Conservation (phyloP, 163 green algal genomes). For the Scenedesmus sp. region DNA sequence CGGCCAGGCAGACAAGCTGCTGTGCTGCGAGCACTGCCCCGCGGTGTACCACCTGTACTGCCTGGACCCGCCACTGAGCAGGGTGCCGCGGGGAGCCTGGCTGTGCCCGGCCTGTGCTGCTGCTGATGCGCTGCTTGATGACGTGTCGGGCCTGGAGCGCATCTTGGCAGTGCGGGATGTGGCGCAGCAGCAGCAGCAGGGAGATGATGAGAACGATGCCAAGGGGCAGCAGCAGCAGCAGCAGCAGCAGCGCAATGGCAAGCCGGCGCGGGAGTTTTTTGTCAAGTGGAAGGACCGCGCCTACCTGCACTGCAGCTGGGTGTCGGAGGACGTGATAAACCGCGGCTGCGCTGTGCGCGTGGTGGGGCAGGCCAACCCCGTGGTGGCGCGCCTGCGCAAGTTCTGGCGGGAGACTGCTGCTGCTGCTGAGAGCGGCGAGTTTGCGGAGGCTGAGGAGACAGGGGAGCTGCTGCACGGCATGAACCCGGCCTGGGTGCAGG, state of each 20-base stretch:
- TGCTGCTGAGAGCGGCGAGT: not conserved
- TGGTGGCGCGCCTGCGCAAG: conserved; percentile 23
- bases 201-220: not conserved
- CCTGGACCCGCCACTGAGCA: conserved; percentile 62
- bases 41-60: conserved; percentile 67
- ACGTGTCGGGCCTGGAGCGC: conserved; percentile 23
- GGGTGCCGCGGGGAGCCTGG: conserved; percentile 61
- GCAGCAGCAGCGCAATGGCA: not conserved
- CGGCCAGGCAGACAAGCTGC: conserved; percentile 57
- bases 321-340: not conserved
- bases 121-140: conserved; percentile 20
- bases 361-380: conserved; percentile 8
- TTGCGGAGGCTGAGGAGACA: conserved; percentile 24
- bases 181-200: not conserved
- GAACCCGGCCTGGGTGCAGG: conserved; percentile 61
- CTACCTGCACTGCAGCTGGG: conserved; percentile 73
- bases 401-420: conserved; percentile 26
- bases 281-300: conserved; percentile 75
- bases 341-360: not conserved
- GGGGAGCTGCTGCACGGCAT: conserved; percentile 57
- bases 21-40: conserved; percentile 70
- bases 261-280: conserved; percentile 59
- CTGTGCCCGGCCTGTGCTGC: conserved; percentile 61
- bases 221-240: conserved; percentile 12
- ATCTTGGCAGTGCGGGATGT: conserved; percentile 15